Base-by-base conservation (phyloP, 495 filamentous ascomycete genomes). In the Aspergillus biplanus region DNA sequence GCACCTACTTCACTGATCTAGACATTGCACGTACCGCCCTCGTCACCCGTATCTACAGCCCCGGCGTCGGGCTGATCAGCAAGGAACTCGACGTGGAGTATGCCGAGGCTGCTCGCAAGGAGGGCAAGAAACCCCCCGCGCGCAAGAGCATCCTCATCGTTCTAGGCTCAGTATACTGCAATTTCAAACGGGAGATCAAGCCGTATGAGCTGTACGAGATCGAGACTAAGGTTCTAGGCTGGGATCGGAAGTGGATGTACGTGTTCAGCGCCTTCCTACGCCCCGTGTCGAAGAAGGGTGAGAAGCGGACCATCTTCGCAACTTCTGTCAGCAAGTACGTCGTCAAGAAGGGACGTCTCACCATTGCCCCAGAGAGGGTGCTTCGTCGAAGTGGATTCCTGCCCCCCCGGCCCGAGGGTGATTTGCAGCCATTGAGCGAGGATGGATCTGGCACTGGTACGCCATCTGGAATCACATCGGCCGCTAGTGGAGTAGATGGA, bases 161-260 rank as follows among this genome's bases (percentile, higher is more conserved):
- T 15, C 83, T 93, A 0, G 90, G 90, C 2, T 87, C 79, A 0
- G 86, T 90, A 31, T 83, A 77, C 46, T 90, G 87, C 69, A 80
- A 75, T 58, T 92, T 92, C 71, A 85, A 85, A 69, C 76, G 80
- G 27, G 89, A 92, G 76, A 85, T 93, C 54, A 83, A 85, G 61
- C 87, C 88, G 1, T 87, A 86, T 52, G 78, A 87, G 73, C 72
- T 72, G 11, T 90, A 85, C 60, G 88, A 92, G 73, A 83, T 92
- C 59, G 86, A 86, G 79, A 87, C 85, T 3, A 76, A 86, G 46
- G 73, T 92, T 39, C 70, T 91, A 52, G 77, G 75, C n/a, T 93
- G 90, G 90, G 91, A 96, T 71, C 76, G 83, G 52, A 96, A 96
- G 69, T 96, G 92, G 92, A 70, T 94, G 59, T 95, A 91, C 73